These are phyloP conservation scores for Solanum boliviense DNA, from an alignment of 257 asterid species.

Conservation along the genomic window DNA sequence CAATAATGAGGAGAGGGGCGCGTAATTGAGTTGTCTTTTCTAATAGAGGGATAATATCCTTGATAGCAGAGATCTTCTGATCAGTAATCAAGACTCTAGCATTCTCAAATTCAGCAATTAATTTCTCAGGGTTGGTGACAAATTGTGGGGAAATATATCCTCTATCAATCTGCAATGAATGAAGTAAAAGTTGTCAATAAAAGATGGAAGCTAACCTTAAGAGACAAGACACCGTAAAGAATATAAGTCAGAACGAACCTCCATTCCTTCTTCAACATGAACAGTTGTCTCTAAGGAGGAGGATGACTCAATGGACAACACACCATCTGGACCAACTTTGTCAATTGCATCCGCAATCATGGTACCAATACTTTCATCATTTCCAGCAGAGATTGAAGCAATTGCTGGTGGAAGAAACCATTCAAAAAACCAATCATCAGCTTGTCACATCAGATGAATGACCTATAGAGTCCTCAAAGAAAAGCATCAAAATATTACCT, in stretches of 20 bases:
- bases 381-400: slow-evolving; percentile 88
- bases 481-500: slow-evolving; percentile 31
- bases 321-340: slow-evolving; percentile 99
- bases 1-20: slow-evolving; percentile 73
- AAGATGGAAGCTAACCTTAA: not conserved
- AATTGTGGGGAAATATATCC: slow-evolving; percentile 95
- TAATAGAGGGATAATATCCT: slow-evolving; percentile 80
- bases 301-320: slow-evolving; percentile 90
- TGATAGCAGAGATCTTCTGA: slow-evolving; percentile 80
- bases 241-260: slow-evolving; percentile 33
- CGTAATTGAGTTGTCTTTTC: slow-evolving; percentile 84
- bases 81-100: slow-evolving; percentile 76
- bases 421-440: not conserved
- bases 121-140: slow-evolving; percentile 83
- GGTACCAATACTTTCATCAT: slow-evolving; percentile 70
- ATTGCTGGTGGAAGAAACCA: slow-evolving; percentile 39
- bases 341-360: slow-evolving; percentile 97
- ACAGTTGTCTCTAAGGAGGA: slow-evolving; percentile 94
- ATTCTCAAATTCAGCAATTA: slow-evolving; percentile 75
- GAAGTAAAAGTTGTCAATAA: not conserved
- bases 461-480: not conserved
- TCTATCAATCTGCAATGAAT: slow-evolving; percentile 64
- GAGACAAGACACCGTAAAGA: not conserved
- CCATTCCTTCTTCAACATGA: slow-evolving; percentile 99
- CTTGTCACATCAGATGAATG: not conserved